phyloP scores from a whole-genome alignment of 148 eudicot genomes.

The Cornus florida region DNA sequence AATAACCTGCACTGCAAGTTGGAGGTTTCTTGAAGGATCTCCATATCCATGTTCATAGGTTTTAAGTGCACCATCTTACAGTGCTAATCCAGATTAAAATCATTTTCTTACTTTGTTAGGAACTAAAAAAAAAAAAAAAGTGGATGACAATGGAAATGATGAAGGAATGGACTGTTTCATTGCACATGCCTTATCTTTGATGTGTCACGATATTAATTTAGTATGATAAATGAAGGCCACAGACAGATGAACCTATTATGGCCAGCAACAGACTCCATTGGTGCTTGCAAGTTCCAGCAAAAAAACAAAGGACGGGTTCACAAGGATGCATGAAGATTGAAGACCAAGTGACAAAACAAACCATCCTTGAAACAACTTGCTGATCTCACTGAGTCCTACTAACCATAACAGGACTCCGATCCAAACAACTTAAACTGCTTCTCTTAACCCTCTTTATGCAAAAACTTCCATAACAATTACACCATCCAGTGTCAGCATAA shows the following conservation, averaged over 20 bases:
- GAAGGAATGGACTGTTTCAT: not conserved
- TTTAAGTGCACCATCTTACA: no score
- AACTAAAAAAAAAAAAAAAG: not conserved
- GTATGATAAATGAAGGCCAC: not conserved
- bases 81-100: no score
- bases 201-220: not conserved
- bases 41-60: no score
- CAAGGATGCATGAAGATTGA: not conserved
- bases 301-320: not conserved
- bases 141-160: not conserved
- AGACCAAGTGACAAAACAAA: not conserved
- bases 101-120: not conserved
- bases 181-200: not conserved
- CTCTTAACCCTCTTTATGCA: no score
- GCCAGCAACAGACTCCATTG: not conserved
- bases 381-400: not conserved
- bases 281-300: conserved; percentile 5
- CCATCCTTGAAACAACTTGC: not conserved
- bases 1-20: not conserved
- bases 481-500: no score
- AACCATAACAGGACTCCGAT: not conserved
- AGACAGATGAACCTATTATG: not conserved
- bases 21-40: no score
- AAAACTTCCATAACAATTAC: no score
- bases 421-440: no score